Evolutionary conservation across 1,284 basidiomycete genomes (phyloP).

Genomic region (Ceratobasidium sp.): DNA sequence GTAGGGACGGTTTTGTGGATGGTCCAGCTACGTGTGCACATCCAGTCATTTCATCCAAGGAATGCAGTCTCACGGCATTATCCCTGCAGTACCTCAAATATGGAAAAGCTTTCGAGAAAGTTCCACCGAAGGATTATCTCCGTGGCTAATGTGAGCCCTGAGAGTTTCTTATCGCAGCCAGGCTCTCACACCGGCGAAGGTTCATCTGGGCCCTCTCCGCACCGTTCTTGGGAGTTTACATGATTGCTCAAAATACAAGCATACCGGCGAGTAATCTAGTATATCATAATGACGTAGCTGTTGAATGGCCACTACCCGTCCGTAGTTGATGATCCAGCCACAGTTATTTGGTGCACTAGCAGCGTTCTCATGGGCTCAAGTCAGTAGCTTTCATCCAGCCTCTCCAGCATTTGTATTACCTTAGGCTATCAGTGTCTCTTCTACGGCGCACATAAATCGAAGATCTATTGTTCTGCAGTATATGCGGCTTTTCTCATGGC

Average conservation of each 20-base stretch:
- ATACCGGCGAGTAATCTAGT: conserved; percentile 66
- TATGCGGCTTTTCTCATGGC: conserved; percentile 57
- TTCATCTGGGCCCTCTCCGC: conserved; percentile 75
- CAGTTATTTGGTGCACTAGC: conserved; percentile 76
- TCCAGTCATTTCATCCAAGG: neutral
- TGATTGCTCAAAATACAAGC: conserved; percentile 74
- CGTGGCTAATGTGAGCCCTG: conserved; percentile 69
- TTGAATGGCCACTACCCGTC: neutral
- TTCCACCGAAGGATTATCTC: conserved; percentile 78
- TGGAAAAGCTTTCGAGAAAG: conserved; percentile 80
- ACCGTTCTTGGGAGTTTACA: conserved; percentile 77
- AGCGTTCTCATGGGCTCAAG: conserved; percentile 76
- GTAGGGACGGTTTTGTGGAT: conserved; percentile 74
- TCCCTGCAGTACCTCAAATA: conserved; percentile 51
- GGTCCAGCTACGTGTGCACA: conserved; percentile 63
- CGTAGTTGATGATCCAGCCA: conserved; percentile 73
- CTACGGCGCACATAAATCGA: conserved; percentile 65
- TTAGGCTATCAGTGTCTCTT: conserved; percentile 67
- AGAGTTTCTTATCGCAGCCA: neutral
- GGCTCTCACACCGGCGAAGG: conserved; percentile 55
- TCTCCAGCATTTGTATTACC: neutral
- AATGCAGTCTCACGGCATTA: neutral
- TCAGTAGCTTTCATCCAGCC: conserved; percentile 53
- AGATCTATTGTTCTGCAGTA: conserved; percentile 52
- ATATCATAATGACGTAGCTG: neutral